These are phyloP conservation scores for Macrocybe gigantea DNA, from an alignment of 768 basidiomycete species.

Conservation along the genomic window DNA sequence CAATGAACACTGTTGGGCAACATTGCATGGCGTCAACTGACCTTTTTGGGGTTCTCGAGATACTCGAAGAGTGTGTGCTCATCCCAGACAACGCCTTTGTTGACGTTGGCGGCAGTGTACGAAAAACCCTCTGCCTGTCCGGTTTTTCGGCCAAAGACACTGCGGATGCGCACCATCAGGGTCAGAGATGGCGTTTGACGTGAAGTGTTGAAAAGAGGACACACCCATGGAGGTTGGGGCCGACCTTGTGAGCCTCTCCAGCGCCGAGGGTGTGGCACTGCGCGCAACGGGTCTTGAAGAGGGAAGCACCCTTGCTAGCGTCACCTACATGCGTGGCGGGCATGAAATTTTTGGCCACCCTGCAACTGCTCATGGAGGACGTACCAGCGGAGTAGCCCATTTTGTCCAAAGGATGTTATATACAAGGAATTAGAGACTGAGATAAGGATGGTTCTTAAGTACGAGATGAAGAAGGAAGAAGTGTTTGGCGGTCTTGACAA, in stretches of 20 bases:
- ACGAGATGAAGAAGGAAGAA: no score
- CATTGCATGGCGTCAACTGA: conserved; percentile 21
- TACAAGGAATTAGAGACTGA: no score
- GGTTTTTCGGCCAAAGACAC: conserved; percentile 80
- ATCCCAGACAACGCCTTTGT: conserved; percentile 87
- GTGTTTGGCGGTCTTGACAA: no score
- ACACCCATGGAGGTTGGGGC: conserved; percentile 92
- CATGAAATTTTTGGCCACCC: no score
- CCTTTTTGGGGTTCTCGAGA: conserved; percentile 97
- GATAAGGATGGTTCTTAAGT: no score
- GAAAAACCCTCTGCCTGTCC: conserved; percentile 83
- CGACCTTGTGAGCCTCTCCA: conserved; percentile 82
- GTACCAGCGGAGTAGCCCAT: no score
- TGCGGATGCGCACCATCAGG: conserved; percentile 19
- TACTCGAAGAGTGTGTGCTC: conserved; percentile 92
- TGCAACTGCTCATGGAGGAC: no score
- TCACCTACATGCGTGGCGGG: conserved; percentile 52
- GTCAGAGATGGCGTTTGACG: background rate
- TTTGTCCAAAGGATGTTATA: no score
- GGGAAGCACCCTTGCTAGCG: conserved; percentile 80
- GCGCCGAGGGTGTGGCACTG: conserved; percentile 88
- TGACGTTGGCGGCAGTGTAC: conserved; percentile 93
- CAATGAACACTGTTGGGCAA: background rate
- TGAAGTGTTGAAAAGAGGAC: conserved; percentile 16
- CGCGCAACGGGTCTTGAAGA: conserved; percentile 95